phyloP scores from a whole-genome alignment of 371 early-diverging fungal genomes.

The Cokeromyces recurvatus region DNA sequence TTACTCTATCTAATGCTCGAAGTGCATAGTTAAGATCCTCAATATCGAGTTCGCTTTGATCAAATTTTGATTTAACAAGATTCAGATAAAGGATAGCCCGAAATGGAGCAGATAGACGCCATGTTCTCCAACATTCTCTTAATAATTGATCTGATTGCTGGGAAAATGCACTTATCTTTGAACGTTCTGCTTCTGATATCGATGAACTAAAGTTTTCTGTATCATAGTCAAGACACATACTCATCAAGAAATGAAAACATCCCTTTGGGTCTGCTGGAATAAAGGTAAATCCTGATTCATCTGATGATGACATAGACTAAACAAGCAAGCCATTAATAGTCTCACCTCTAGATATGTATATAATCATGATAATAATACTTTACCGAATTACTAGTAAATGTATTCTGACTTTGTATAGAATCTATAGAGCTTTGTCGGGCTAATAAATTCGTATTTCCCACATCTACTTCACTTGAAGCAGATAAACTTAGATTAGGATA shows the following conservation, averaged over 20 bases:
- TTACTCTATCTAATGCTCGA: conserved; percentile 20
- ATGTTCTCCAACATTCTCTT: conserved; percentile 55
- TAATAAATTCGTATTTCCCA: conserved; percentile 9
- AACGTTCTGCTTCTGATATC: conserved; percentile 28
- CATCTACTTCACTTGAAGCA: conserved; percentile 13
- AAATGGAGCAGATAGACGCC: conserved; percentile 57
- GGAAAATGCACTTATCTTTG: conserved; percentile 33
- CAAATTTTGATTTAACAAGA: conserved; percentile 39
- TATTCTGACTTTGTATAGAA: neutral
- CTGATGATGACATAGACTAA: neutral
- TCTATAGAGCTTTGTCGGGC: neutral
- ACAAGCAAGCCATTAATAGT: no score
- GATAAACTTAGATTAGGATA: conserved; percentile 21
- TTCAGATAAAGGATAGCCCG: conserved; percentile 55
- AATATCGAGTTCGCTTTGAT: conserved; percentile 23
- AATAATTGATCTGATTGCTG: conserved; percentile 45
- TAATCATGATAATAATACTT: no score
- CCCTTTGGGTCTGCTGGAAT: conserved; percentile 43
- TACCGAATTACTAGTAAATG: no score
- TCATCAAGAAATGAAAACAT: conserved; percentile 37
- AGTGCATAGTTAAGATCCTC: conserved; percentile 36
- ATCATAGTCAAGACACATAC: conserved; percentile 37
- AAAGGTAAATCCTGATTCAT: conserved; percentile 24
- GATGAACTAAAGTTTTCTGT: conserved; percentile 19
- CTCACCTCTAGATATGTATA: no score